A percentile compares a stretch with the other conserved stretches of the same genome.
These are phyloP conservation scores for Rhodotorula paludigena DNA, from an alignment of 768 basidiomycete genomes.

Conservation along the genomic window DNA sequence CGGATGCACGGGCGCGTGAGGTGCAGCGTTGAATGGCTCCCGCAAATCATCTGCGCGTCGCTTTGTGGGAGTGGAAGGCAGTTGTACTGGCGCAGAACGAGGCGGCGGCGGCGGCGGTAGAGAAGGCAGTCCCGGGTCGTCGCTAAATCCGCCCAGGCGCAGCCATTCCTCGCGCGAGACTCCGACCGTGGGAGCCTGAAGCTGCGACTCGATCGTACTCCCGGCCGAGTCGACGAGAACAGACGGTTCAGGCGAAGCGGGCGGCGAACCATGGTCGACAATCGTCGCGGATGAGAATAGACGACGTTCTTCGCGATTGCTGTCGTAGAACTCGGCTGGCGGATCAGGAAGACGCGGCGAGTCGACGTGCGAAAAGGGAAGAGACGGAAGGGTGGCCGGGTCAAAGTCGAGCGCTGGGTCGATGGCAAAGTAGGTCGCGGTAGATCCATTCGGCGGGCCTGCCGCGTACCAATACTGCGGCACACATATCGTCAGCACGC, in stretches of 20 bases:
- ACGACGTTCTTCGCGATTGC: neutral
- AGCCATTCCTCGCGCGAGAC: slow-evolving; percentile 34
- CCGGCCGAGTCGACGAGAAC: neutral
- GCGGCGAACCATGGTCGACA: slow-evolving; percentile 18
- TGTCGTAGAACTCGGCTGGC: neutral
- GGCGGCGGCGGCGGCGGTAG: neutral
- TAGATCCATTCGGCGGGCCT: neutral
- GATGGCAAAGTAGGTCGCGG: slow-evolving; percentile 19
- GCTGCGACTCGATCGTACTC: neutral
- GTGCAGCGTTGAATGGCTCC: neutral
- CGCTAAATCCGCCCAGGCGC: slow-evolving; percentile 20
- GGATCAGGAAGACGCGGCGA: neutral
- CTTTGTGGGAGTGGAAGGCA: neutral
- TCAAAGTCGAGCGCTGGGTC: slow-evolving; percentile 16
- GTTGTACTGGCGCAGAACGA: neutral
- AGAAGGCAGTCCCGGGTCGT: neutral
- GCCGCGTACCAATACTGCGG: slow-evolving; percentile 3
- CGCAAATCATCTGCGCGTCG: too few species aligned
- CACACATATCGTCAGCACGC: too few species aligned
- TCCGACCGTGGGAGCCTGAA: neutral
- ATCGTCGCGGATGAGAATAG: slow-evolving; percentile 9
- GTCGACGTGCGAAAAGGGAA: neutral
- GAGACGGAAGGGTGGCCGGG: neutral
- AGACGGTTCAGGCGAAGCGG: neutral
- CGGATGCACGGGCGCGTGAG: neutral